Base-by-base conservation (phyloP, 164 flowering plant species). In the Liquidambar formosana region DNA sequence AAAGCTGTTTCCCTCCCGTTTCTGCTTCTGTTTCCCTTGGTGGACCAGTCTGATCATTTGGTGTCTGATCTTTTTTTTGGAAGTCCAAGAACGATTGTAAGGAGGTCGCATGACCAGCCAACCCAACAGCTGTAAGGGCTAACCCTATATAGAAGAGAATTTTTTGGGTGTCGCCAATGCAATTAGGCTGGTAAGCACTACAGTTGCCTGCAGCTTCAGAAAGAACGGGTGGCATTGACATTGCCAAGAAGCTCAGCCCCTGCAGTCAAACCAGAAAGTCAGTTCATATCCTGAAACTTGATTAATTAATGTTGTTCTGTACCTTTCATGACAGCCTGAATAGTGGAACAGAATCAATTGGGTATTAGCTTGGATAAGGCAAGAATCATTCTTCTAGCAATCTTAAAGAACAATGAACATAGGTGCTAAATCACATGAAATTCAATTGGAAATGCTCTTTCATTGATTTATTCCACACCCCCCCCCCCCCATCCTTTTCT, bases 161-260 rank as follows among this genome's bases (percentile, higher is more conserved):
- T 16, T 51, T 73, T 28, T 80, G 86, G 10, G 46, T 33, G 12
- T 68, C n/a, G 0, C 73, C 77, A 6, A 81, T 76, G 79, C 84
- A 81, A 68, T 65, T 71, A 1, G 72, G 76, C 57, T 69, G 28
- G 60, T 77, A 75, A 8, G 22, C 64, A 14, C 64, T 68, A 51
- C 82, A 79, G 5, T 67, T 73, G 1, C 73, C 67, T 10, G 60
- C 61, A 0, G 62, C 18, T 0, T 64, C 65, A 9, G 63, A 52
- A 16, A 77, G 78, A n/a, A 74, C 72, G 0, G 80, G 76, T 13
- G 78, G 83, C 0, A 78, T 80, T 46, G 83, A 81, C 80, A 76
- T 81, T 15, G 76, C 33, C 60, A 81, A 66, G 19, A 73, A 66
- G 0, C 76, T 70, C 48, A 81, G 23, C 0, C 81, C 84, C 84